Conservation (phyloP, 495 filamentous ascomycete species). For the Trichoderma parareesei region DNA sequence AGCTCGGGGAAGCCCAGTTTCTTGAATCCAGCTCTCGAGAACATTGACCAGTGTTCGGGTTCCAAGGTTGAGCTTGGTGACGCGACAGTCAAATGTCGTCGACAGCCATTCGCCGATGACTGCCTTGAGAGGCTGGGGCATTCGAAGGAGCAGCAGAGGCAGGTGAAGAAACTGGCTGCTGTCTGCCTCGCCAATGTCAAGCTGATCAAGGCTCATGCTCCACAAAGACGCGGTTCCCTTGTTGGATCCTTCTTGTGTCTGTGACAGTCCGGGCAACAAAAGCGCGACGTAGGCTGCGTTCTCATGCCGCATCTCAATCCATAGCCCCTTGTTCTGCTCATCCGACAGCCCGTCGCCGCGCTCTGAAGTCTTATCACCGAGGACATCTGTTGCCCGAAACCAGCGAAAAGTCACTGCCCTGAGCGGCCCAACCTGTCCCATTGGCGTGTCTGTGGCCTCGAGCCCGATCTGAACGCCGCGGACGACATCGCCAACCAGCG, state of each 20-base stretch:
- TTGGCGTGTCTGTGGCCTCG: slow-evolving; percentile 19
- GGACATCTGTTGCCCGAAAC: slow-evolving; percentile 17
- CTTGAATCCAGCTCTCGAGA: slow-evolving; percentile 35
- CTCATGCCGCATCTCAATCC: slow-evolving; percentile 34
- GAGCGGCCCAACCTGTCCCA: slow-evolving; percentile 32
- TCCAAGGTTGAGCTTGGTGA: slow-evolving; percentile 33
- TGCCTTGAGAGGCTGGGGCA: slow-evolving; percentile 35
- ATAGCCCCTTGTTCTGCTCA: slow-evolving; percentile 18
- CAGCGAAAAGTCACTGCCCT: slow-evolving; percentile 29
- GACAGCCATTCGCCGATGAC: slow-evolving; percentile 36
- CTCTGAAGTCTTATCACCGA: slow-evolving; percentile 17
- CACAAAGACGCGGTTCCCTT: neutral
- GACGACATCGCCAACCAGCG: slow-evolving; percentile 39
- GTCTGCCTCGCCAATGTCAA: neutral
- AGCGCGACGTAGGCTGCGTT: slow-evolving; percentile 30
- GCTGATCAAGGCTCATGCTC: slow-evolving; percentile 3
- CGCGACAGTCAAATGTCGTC: slow-evolving; percentile 38
- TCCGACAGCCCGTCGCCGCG: slow-evolving; percentile 13
- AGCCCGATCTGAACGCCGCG: slow-evolving; percentile 38
- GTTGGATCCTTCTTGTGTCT: neutral
- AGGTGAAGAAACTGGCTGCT: slow-evolving; percentile 24
- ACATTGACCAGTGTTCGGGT: slow-evolving; percentile 31
- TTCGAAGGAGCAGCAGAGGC: slow-evolving; percentile 37
- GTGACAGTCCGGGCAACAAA: slow-evolving; percentile 27
- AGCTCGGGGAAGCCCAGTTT: slow-evolving; percentile 17